Evolutionary conservation across 148 eudicot species (phyloP), one percentile per base, ranked within the genome.

Genomic region (Limonium bicolor): DNA sequence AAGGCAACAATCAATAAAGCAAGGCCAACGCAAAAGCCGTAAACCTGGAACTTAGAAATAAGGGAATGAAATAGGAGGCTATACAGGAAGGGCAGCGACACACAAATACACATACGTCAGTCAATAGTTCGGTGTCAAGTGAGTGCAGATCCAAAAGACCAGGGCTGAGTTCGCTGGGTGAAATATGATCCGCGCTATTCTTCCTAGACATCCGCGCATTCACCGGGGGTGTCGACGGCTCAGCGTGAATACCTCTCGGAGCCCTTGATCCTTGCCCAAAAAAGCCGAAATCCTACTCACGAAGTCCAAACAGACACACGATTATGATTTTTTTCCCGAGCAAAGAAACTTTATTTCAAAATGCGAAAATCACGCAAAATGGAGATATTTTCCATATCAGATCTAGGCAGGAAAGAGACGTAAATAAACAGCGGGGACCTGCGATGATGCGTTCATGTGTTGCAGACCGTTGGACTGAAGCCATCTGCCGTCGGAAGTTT

Each of bases 91-190:
- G 19, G 19, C 27, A 11, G 6, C 45, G 36, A 25, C 23, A 41
- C 7, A 41, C 13, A 39, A 19, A 36, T 22, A 43, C 26, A 56
- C 39, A 14, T 36, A 78, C 97, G 84, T 90, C 97, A 1, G 97
- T 46, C 11, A 90, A 65, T 47, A 90, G 85, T 65, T 84, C 97
- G 3, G 95, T 80, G 54, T 84, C 95, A 29, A 77, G 68, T 8
- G 96, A 80, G 54, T 88, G 92, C 58, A 88, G 82, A 83, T 88
- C 96, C 51, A 88, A 65, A 1, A 88, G 67, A 20, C 96, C 96
- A 21, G 96, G 94, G 51, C 96, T 83, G 46, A 59, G 68, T 45
- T 77, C 83, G 49, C 50, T 76, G 0, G 76, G 67, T 4, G 70
- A 70, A 17, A 73, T 67, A 39, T 68, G 70, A 13, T 64, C 87